Base-by-base conservation (phyloP, 352 stramenopile species). In the Phytophthora crassamura region DNA sequence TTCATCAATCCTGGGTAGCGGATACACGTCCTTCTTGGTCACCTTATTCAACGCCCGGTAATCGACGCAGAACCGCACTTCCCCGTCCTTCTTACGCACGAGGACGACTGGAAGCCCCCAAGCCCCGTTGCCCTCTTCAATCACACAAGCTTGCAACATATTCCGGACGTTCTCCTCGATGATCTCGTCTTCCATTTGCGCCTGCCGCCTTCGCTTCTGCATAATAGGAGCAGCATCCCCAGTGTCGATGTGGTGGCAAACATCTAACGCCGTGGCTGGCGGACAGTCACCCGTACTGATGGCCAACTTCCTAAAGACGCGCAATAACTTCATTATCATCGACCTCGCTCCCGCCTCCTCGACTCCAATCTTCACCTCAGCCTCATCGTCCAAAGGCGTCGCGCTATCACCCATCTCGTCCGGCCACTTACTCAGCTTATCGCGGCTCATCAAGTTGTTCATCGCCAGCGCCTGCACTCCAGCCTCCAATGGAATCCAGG, bases 171-270 rank as follows among this genome's bases (percentile, higher is more conserved):
- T 18, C 2, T 55, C 41, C 0, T 46, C 51, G 7, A 67, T 64
- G 15, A 64, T 33, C 16, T 36, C 32, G 40, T 68, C 49, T 34
- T 72, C 51, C 4, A 3, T 16, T 5, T 54, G 43, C 4, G 42
- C 34, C 4, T 72, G 59, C 2, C 57, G 10, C 5, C 33, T 47
- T 9, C 32, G 5, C 7, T 59, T 61, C 20, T 52, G 40, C 22
- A 55, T 32, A 7, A 76, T 69, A 5, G 62, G 62, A 14, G 45
- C 47, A 0, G 50, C 38, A 1, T 36, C 30, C 0, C 58, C 46
- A 0, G 68, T 76, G 12, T 63, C 35, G 20, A 76, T 76, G 43
- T 69, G 53, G 20, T 67, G 66, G 11, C 43, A 14, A 9, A 67
- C 56, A 9, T 56, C 57, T 0, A 61, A 51, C 10, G 11, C 46